These are phyloP conservation scores for Pichia sp. DNA, from an alignment of 1,139 yeast species.

Conservation along the genomic window DNA sequence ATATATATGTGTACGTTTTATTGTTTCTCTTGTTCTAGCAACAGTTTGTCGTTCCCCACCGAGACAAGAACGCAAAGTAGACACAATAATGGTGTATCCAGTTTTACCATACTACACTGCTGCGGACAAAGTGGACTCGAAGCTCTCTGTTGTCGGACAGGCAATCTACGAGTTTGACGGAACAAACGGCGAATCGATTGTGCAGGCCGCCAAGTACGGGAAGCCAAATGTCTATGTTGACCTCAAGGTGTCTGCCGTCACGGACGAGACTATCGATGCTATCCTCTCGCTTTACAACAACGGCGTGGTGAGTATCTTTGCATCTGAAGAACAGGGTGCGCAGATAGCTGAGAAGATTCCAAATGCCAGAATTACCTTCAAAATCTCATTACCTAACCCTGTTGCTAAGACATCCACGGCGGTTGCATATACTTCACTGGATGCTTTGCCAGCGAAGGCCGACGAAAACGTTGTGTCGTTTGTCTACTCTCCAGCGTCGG, in stretches of 20 bases:
- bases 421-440: constrained; percentile 25
- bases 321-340: constrained; percentile 32
- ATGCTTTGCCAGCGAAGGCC: constrained; percentile 12
- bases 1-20: background rate
- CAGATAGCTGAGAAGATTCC: constrained; percentile 49
- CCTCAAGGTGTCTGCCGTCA: constrained; percentile 14
- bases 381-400: constrained; percentile 23
- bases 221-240: constrained; percentile 23
- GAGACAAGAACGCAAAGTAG: background rate
- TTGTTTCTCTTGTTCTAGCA: background rate
- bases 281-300: constrained; percentile 57
- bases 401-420: constrained; percentile 18
- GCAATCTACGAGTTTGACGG: constrained; percentile 23
- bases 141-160: constrained; percentile 28
- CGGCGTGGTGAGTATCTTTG: constrained; percentile 58
- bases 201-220: constrained; percentile 21
- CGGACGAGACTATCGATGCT: constrained; percentile 22
- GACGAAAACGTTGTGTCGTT: constrained; percentile 4
- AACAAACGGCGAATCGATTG: constrained; percentile 18
- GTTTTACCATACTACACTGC: constrained; percentile 26
- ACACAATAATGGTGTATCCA: constrained; percentile 30
- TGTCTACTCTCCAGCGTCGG: constrained; percentile 2
- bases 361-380: constrained; percentile 48
- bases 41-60: background rate
- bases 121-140: constrained; percentile 10